Evolutionary conservation across 2,329 filamentous ascomycete genomes (phyloP), one percentile per base, ranked within the genome.

Genomic region (Cladophialophora yegresii): DNA sequence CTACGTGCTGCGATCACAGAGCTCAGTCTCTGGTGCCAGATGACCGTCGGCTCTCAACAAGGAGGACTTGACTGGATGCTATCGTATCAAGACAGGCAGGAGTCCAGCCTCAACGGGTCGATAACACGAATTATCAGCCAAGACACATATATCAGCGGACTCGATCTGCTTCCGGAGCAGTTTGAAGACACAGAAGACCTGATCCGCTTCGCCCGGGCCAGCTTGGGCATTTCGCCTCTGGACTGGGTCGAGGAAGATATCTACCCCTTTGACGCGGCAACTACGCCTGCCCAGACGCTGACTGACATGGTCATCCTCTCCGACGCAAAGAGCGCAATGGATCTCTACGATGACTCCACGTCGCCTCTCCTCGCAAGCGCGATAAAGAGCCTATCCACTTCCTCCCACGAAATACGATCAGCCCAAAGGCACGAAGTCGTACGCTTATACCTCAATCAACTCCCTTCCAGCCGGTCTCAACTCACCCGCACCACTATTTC

Each of bases 11-110:
- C 89, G 1, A 86, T 99, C 55, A 87, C 84, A 62, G 92, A 98
- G 66, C 83, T 99, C 30, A 89, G 96, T 74, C 95, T 96, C 74
- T 99, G 93, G 93, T 99, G 96, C 75, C 95, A 99, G 75, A 92
- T 98, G 77, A 92, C 89, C 0, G 87, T 99, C 9, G 96, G 95
- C 4, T 95, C 96, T 74, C 82, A 86, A n/a, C 90, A 90, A 70
- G 90, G 90, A 22, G 93, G 95, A 0, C 84, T 96, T 51, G 90
- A 93, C 71, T 99, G 96, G 93, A 91, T 96, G 89, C 62, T 93
- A 88, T 90, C 91, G 8, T 84, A 83, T 51, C 90, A 90, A 0
- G 82, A 82, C 26, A 90, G 93, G 72, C 72, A 88, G 2, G 88
- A 93, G 71, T 80, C 84, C 58, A 76, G 87, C 49, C 80, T 84